A percentile compares a stretch with the other conserved stretches of the same genome.
Evolutionary conservation across 768 basidiomycete species (phyloP).

Genomic region (Leccinum variicolor): DNA sequence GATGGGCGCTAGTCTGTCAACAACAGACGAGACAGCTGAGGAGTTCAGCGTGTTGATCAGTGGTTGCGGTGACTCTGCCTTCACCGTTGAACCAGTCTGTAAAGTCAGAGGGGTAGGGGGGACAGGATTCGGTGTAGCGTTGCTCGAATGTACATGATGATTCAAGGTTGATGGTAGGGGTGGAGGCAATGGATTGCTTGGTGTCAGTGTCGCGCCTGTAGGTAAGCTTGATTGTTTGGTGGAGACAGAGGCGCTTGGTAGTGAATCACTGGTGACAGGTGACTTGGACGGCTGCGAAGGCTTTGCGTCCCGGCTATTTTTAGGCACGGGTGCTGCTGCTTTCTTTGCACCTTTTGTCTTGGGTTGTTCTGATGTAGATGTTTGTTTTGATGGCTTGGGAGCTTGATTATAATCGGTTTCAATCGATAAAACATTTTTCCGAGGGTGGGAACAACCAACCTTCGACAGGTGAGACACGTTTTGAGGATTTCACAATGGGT

Average conservation of each 20-base stretch:
- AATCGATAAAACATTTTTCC: background rate
- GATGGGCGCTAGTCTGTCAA: constrained; percentile 32
- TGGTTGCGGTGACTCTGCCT: constrained; percentile 18
- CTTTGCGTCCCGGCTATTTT: background rate
- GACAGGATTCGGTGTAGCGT: background rate
- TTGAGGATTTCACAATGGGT: constrained; percentile 16
- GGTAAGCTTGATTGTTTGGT: background rate
- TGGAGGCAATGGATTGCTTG: background rate
- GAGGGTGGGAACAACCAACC: constrained; percentile 13
- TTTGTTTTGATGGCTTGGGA: constrained; percentile 10
- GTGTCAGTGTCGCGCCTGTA: background rate
- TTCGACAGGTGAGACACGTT: background rate
- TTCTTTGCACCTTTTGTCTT: constrained; percentile 10
- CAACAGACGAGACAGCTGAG: background rate
- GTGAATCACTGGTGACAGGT: constrained; percentile 19
- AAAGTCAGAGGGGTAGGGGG: background rate
- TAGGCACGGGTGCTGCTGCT: background rate
- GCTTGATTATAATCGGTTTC: constrained; percentile 11
- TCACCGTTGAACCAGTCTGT: constrained; percentile 13
- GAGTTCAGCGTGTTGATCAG: constrained; percentile 8
- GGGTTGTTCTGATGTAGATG: background rate
- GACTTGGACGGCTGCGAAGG: constrained; percentile 5
- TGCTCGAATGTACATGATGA: background rate
- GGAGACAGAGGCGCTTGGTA: constrained; percentile 7
- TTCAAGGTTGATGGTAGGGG: background rate